phyloP scores from a whole-genome alignment of 495 filamentous ascomycete species.

The Parachaetomium inaequale region DNA sequence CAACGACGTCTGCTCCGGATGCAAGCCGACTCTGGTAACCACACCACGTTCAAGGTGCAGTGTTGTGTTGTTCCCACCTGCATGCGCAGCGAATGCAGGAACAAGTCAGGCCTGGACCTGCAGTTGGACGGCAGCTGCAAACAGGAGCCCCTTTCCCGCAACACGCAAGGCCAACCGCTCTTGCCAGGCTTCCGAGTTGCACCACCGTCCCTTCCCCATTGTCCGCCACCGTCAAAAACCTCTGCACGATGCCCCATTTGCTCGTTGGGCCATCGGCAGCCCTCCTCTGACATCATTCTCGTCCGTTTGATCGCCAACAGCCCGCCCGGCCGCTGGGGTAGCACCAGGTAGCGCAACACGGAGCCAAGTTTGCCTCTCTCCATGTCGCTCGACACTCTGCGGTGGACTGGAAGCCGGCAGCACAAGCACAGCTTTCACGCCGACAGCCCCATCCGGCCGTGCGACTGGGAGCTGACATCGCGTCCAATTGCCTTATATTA shows the following conservation, averaged over 20 bases:
- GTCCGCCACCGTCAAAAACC: neutral
- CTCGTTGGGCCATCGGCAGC: neutral
- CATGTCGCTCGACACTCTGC: neutral
- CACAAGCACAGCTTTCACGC: neutral
- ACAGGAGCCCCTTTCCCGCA: neutral
- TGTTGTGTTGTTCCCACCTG: too few species aligned
- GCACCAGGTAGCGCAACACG: neutral
- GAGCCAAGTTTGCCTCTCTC: neutral
- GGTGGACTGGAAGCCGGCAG: neutral
- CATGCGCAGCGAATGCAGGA: slow-evolving; percentile 4
- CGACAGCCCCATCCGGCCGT: neutral
- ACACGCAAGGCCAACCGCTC: neutral
- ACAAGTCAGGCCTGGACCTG: neutral
- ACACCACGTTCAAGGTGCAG: slow-evolving; percentile 1
- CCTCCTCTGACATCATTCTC: neutral
- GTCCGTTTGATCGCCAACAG: neutral
- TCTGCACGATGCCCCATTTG: neutral
- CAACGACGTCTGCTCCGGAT: neutral
- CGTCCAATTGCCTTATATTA: neutral
- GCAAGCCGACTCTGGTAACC: slow-evolving; percentile 3
- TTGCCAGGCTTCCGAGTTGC: neutral
- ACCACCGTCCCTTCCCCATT: neutral
- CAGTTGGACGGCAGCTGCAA: neutral
- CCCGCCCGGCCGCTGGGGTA: neutral
- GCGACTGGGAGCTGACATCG: neutral